A percentile compares a stretch with the other conserved stretches of the same genome.
Conservation (phyloP, 768 basidiomycete genomes). For the Lenzites betulinus region DNA sequence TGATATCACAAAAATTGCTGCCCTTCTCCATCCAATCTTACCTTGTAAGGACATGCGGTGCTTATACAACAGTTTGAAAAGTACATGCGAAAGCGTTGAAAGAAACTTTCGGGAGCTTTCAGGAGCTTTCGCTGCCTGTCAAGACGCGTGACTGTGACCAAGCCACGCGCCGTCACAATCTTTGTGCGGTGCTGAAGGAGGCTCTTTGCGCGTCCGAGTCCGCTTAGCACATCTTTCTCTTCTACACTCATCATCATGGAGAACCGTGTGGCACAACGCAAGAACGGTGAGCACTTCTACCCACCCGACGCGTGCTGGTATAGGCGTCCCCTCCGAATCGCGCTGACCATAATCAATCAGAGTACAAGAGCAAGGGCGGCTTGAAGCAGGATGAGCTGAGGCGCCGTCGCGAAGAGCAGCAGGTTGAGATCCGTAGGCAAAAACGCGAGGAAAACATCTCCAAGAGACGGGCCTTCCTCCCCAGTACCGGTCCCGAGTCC, state of each 20-base stretch:
- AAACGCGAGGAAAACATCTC: constrained; percentile 99
- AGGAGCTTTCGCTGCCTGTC: too few relatives aligned
- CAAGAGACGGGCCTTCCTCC: constrained; percentile 93
- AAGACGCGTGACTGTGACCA: constrained; percentile 25
- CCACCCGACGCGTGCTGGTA: background rate
- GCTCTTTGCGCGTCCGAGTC: constrained; percentile 25
- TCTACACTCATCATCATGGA: constrained; percentile 34
- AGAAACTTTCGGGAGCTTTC: constrained; percentile 10
- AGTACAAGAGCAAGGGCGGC: constrained; percentile 89
- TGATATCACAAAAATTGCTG: too few relatives aligned
- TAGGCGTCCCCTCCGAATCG: constrained; percentile 7
- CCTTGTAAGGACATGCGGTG: background rate
- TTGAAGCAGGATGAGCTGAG: constrained; percentile 92
- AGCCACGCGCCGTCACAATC: constrained; percentile 24
- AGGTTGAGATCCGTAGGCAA: constrained; percentile 97
- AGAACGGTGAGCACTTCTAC: constrained; percentile 53
- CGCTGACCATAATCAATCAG: constrained; percentile 50
- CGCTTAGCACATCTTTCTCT: constrained; percentile 24
- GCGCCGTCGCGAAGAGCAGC: constrained; percentile 95
- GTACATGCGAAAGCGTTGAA: background rate
- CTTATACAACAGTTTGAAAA: background rate
- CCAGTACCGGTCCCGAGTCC: constrained; percentile 74
- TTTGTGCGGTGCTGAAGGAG: constrained; percentile 22
- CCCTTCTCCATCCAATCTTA: background rate
- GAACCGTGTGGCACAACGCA: constrained; percentile 75